Base-by-base conservation (phyloP, 2,329 filamentous ascomycete species). In the Curvularia verruculosa region DNA sequence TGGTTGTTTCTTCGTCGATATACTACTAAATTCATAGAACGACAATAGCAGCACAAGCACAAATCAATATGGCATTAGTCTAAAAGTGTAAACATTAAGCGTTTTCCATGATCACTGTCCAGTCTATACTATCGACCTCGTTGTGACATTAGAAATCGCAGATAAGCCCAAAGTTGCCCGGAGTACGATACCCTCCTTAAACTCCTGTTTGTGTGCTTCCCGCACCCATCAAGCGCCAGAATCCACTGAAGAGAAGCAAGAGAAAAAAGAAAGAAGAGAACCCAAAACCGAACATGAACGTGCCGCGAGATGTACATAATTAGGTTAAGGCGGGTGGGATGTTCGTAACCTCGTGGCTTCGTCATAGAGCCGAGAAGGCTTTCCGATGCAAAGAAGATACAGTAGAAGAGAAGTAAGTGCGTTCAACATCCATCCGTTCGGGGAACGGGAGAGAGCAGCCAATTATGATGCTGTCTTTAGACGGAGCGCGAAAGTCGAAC, bases 271-370 rank as follows among this genome's bases (percentile, higher is more conserved):
- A 60, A 52, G 52, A 48, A 61, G 56, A 54, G 53, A 36, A 28
- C 23, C 24, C 26, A 39, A 56, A 59, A 59, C 48, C 51, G 49
- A 52, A 53, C 54, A 52, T 41, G 41, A 46, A 45, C 45, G 39
- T 58, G 50, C 59, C 61, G 40, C 52, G 49, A 19, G 52, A 58
- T 49, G 56, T 58, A 54, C 56, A 56, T 44, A 56, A 68, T 67
- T 67, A 71, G 63, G 60, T 57, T 63, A 58, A 55, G 57, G 52
- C 58, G 58, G 60, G 61, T 59, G 60, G 56, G 28, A 63, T 66
- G 57, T 67, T 75, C 72, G 66, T 75, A 67, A 73, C 70, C 66
- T 76, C 73, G 62, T 76, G 59, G 67, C 72, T 57, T 74, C 72
- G 72, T 75, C 66, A 71, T 61, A 62, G 54, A 57, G 59, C 61